phyloP scores from a whole-genome alignment of 2,329 filamentous ascomycete genomes.

The Claviceps quebecensis region DNA sequence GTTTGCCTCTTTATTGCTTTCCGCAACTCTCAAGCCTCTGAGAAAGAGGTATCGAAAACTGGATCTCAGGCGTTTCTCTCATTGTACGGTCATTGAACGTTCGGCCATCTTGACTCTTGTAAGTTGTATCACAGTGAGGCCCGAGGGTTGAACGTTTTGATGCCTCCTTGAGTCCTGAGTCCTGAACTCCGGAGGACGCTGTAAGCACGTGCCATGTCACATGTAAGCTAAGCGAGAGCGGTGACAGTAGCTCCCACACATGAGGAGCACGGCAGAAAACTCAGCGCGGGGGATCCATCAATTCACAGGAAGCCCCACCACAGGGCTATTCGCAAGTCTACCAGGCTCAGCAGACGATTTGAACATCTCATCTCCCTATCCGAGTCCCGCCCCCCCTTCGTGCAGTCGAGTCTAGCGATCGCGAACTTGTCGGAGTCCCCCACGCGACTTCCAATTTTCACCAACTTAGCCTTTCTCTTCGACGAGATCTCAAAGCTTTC shows the following conservation, averaged over 20 bases:
- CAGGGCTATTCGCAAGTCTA: constrained; percentile 23
- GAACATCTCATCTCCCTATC: constrained; percentile 15
- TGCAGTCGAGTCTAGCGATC: constrained; percentile 6
- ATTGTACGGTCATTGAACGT: no score
- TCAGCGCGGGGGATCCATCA: constrained; percentile 19
- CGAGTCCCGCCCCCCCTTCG: constrained; percentile 11
- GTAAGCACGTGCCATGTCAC: constrained; percentile 12
- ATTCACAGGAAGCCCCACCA: constrained; percentile 18
- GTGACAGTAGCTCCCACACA: constrained; percentile 29
- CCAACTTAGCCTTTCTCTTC: constrained; percentile 14
- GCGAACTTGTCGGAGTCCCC: constrained; percentile 11
- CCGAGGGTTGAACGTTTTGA: no score
- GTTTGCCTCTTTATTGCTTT: no score
- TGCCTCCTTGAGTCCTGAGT: no score
- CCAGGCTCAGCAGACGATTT: constrained; percentile 9
- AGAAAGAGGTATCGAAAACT: no score
- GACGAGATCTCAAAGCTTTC: background rate
- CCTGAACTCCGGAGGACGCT: no score
- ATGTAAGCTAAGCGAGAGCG: constrained; percentile 9
- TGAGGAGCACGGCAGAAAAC: constrained; percentile 22
- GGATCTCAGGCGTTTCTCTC: no score
- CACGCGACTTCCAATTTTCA: constrained; percentile 6
- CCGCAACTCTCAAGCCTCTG: no score
- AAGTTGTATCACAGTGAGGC: no score
- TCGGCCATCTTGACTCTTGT: no score